A percentile compares a stretch with the other conserved stretches of the same genome.
These are phyloP conservation scores for Fusarium secorum DNA, from an alignment of 2,329 filamentous ascomycete species.

Conservation along the genomic window DNA sequence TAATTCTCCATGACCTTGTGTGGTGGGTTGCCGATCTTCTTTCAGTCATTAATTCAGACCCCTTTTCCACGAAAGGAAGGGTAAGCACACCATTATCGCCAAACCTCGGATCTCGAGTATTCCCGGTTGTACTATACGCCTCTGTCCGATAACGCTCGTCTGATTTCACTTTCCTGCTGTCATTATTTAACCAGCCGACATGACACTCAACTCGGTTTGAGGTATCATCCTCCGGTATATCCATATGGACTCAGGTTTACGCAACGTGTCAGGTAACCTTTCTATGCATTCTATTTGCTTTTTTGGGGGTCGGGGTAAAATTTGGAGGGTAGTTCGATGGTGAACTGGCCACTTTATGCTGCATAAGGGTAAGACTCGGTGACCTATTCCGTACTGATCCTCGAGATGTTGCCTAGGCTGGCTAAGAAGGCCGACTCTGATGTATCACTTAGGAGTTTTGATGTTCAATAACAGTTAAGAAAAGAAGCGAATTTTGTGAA, in stretches of 20 bases:
- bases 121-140: not conserved
- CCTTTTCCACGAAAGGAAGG: slow-evolving; percentile 37
- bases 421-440: slow-evolving; percentile 27
- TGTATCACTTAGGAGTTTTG: slow-evolving; percentile 42
- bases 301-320: slow-evolving; percentile 24
- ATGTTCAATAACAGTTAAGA: slow-evolving; percentile 23
- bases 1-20: slow-evolving; percentile 11
- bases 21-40: slow-evolving; percentile 40
- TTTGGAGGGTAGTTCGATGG: slow-evolving; percentile 10
- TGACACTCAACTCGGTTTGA: not conserved
- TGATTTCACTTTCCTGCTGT: not conserved
- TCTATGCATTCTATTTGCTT: slow-evolving; percentile 44
- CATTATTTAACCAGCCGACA: slow-evolving; percentile 13
- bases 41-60: slow-evolving; percentile 29
- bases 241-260: slow-evolving; percentile 14
- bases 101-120: slow-evolving; percentile 9
- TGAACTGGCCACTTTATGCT: slow-evolving; percentile 31
- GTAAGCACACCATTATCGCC: slow-evolving; percentile 27
- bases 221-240: not conserved
- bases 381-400: slow-evolving; percentile 46
- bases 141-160: not conserved
- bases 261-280: slow-evolving; percentile 38
- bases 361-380: slow-evolving; percentile 58
- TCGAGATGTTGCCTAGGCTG: slow-evolving; percentile 28
- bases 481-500: slow-evolving; percentile 20